Conservation (phyloP, 768 basidiomycete genomes). For the Collybia sp. region DNA sequence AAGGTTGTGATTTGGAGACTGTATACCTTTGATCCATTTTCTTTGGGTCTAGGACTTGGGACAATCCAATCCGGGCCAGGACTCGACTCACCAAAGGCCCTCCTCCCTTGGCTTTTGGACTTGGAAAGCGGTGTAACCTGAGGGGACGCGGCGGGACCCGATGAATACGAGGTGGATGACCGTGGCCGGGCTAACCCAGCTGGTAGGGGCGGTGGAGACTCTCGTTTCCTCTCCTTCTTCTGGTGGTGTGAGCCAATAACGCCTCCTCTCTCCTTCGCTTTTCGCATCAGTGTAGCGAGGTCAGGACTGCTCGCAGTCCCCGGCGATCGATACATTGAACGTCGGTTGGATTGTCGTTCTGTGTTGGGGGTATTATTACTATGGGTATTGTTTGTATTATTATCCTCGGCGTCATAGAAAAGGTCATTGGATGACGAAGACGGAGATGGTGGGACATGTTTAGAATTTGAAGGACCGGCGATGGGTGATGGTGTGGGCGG, state of each 20-base stretch:
- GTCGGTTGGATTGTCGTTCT: conserved; percentile 71
- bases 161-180: conserved; percentile 36
- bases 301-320: conserved; percentile 93
- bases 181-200: conserved; percentile 28
- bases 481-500: conserved; percentile 65
- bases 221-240: conserved; percentile 25
- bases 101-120: conserved; percentile 22
- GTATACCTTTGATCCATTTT: conserved; percentile 49
- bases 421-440: conserved; percentile 56
- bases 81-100: conserved; percentile 10
- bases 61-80: conserved; percentile 36
- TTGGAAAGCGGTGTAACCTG: conserved; percentile 28
- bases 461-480: conserved; percentile 24
- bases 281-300: conserved; percentile 79
- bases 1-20: conserved; percentile 9
- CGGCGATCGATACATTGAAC: conserved; percentile 82
- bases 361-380: conserved; percentile 5
- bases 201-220: conserved; percentile 43
- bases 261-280: conserved; percentile 69
- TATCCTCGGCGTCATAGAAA: conserved; percentile 62
- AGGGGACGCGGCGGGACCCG: conserved; percentile 17
- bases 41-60: conserved; percentile 39
- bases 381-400: conserved; percentile 1
- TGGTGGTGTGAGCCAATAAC: conserved; percentile 27
- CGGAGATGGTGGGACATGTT: conserved; percentile 31